phyloP scores from a whole-genome alignment of 805 yeast species.

The Monosporozyma servazzii region DNA sequence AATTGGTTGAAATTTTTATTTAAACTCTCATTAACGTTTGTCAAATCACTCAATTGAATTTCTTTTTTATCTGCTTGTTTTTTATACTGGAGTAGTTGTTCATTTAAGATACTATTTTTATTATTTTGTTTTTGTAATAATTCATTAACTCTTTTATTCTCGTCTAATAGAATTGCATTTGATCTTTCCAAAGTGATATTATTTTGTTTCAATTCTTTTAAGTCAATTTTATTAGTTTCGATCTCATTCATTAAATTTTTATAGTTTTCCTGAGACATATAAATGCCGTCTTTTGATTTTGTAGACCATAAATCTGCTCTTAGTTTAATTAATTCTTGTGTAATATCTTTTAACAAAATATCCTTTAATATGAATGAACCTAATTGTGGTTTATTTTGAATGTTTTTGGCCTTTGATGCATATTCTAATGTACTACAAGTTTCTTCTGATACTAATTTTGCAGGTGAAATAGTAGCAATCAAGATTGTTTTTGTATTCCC shows the following conservation, averaged over 20 bases:
- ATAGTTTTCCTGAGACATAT: constrained; percentile 51
- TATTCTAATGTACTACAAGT: constrained; percentile 79
- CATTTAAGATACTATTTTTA: constrained; percentile 16
- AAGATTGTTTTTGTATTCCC: constrained; percentile 81
- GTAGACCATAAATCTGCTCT: constrained; percentile 56
- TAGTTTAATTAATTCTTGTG: constrained; percentile 38
- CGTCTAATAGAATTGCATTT: constrained; percentile 25
- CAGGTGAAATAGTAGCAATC: constrained; percentile 83
- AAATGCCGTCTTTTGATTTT: constrained; percentile 55
- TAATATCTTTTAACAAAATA: constrained; percentile 38
- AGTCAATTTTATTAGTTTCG: constrained; percentile 42
- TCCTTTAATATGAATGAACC: constrained; percentile 51
- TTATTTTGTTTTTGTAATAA: constrained; percentile 20
- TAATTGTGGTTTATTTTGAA: constrained; percentile 62
- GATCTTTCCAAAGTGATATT: constrained; percentile 35
- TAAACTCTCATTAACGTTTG: neutral
- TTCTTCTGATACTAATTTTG: constrained; percentile 66
- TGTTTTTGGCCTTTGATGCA: constrained; percentile 78
- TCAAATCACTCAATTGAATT: constrained; percentile 20
- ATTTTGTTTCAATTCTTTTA: constrained; percentile 37
- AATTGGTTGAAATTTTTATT: neutral
- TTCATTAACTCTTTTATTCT: constrained; percentile 23
- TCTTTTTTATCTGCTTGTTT: constrained; percentile 20
- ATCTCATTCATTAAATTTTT: constrained; percentile 40
- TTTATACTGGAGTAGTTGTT: constrained; percentile 2